Evolutionary conservation across 2,329 filamentous ascomycete species (phyloP).

Genomic region (Xylaria sp.): DNA sequence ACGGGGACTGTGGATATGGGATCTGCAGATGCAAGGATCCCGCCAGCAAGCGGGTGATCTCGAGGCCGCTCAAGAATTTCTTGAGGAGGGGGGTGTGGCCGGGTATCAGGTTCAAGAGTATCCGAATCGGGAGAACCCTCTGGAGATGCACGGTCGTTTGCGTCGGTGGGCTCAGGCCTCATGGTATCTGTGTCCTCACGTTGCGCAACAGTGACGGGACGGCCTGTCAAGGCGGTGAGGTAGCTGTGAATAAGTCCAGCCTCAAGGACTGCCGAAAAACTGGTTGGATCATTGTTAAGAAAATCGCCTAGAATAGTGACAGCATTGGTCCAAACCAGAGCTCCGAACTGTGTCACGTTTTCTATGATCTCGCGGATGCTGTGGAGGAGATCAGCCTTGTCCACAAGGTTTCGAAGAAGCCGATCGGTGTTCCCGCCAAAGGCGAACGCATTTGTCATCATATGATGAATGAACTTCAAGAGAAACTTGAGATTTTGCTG

Average conservation of each 20-base stretch:
- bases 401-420: constrained; percentile 88
- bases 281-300: constrained; percentile 98
- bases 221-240: constrained; percentile 77
- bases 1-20: constrained; percentile 86
- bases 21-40: constrained; percentile 86
- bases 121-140: constrained; percentile 49
- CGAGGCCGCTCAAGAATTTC: constrained; percentile 55
- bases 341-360: constrained; percentile 80
- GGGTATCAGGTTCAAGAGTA: constrained; percentile 45
- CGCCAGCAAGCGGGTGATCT: constrained; percentile 60
- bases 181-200: constrained; percentile 41
- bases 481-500: constrained; percentile 93
- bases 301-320: constrained; percentile 93
- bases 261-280: constrained; percentile 93
- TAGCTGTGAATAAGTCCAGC: constrained; percentile 88
- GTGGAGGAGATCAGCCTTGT: constrained; percentile 82
- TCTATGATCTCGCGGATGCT: constrained; percentile 83
- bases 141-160: constrained; percentile 44
- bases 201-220: constrained; percentile 48
- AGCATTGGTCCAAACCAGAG: constrained; percentile 93
- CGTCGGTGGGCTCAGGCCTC: constrained; percentile 42
- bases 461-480: constrained; percentile 94
- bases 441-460: constrained; percentile 78
- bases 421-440: constrained; percentile 84
- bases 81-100: constrained; percentile 59